A percentile compares a stretch with the other conserved stretches of the same genome.
Conservation (phyloP, 768 basidiomycete species). For the Scleroderma bovista region DNA sequence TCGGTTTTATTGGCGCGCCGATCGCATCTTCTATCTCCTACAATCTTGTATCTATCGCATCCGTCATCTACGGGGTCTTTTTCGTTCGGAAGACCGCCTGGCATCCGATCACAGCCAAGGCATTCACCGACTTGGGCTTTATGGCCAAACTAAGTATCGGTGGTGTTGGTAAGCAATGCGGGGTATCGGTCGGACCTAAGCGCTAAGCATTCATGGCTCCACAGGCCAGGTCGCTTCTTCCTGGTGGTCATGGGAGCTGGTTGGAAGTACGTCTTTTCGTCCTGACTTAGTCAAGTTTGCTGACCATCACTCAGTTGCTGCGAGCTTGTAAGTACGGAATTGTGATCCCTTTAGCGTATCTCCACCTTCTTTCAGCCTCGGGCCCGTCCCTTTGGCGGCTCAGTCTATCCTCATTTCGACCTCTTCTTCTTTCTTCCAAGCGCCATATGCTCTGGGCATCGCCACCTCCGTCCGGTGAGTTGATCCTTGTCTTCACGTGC, state of each 20-base stretch:
- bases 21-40: conserved; percentile 84
- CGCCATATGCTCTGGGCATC: conserved; percentile 74
- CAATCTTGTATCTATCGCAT: conserved; percentile 67
- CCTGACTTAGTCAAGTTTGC: conserved; percentile 1
- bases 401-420: conserved; percentile 69
- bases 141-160: conserved; percentile 74
- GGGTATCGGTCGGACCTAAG: background rate
- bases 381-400: conserved; percentile 76
- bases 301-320: conserved; percentile 37
- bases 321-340: conserved; percentile 39
- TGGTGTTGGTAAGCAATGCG: conserved; percentile 54
- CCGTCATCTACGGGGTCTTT: conserved; percentile 56
- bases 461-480: conserved; percentile 79
- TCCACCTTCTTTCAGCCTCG: conserved; percentile 47
- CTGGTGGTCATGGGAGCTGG: conserved; percentile 97
- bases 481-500: background rate
- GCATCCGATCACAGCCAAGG: conserved; percentile 66
- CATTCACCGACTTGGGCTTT: conserved; percentile 62
- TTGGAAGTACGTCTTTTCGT: conserved; percentile 37
- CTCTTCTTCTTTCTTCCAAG: conserved; percentile 71
- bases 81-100: conserved; percentile 73
- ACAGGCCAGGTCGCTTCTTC: conserved; percentile 76
- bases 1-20: conserved; percentile 92
- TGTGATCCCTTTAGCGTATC: background rate
- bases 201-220: no score